These are phyloP conservation scores for Arabidopsis arenosa DNA, from an alignment of 345 rosid genomes.

Conservation along the genomic window DNA sequence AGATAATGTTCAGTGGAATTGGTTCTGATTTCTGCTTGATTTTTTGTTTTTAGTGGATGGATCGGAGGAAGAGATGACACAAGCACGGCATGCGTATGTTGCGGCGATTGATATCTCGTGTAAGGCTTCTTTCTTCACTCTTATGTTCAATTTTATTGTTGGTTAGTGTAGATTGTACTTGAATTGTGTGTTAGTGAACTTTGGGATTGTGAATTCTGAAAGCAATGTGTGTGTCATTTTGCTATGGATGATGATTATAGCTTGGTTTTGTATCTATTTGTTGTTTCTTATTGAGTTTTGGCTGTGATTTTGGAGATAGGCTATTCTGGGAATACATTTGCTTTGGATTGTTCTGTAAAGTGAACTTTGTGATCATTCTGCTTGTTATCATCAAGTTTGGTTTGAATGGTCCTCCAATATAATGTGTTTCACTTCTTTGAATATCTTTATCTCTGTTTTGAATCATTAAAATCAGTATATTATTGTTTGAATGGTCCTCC, in stretches of 20 bases:
- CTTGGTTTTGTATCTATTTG: not conserved
- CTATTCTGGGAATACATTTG: not conserved
- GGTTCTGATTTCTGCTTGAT: not conserved
- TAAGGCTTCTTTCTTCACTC: conserved; percentile 48
- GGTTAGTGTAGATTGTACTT: conserved; percentile 27
- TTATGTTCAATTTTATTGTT: not conserved
- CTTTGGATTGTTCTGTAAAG: not conserved
- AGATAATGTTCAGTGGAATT: conserved; percentile 1
- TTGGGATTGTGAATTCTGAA: not conserved
- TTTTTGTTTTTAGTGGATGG: conserved; percentile 61
- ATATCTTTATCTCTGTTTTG: too few species aligned
- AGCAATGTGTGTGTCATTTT: conserved; percentile 7
- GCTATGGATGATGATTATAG: conserved; percentile 7
- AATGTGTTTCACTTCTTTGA: not conserved
- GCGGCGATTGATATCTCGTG: conserved; percentile 95
- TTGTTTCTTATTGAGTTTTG: not conserved
- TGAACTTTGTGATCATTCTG: not conserved
- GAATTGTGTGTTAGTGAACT: conserved; percentile 25
- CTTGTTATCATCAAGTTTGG: not conserved
- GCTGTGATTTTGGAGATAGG: not conserved
- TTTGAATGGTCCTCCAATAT: not conserved
- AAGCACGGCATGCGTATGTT: conserved; percentile 91
- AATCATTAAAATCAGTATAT: too few species aligned
- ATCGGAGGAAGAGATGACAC: conserved; percentile 74
- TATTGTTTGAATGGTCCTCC: too few species aligned